Evolutionary conservation across 1,284 basidiomycete species (phyloP).

Genomic region (Malassezia dermatis): DNA sequence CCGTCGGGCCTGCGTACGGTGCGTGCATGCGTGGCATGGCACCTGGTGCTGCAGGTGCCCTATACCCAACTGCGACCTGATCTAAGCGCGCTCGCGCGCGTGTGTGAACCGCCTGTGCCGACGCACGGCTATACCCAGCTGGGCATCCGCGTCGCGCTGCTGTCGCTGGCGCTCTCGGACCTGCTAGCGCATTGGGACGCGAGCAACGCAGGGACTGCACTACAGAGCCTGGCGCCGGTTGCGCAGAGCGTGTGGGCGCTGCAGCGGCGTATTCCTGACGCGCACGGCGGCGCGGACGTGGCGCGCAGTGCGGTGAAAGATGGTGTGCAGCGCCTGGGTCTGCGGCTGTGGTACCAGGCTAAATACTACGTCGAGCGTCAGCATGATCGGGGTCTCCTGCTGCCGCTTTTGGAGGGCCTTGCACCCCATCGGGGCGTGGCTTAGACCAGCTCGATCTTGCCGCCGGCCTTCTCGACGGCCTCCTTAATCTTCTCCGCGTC

Average conservation of each 20-base stretch:
- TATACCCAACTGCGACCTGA: neutral
- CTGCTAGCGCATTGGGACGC: neutral
- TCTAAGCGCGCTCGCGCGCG: neutral
- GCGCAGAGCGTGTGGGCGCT: neutral
- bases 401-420: slow-evolving; percentile 4
- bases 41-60: neutral
- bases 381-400: neutral
- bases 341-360: slow-evolving; percentile 17
- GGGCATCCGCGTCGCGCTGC: neutral
- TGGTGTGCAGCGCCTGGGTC: slow-evolving; percentile 13
- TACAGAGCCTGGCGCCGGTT: neutral
- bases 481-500: slow-evolving; percentile 94
- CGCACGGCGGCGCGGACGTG: neutral
- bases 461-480: slow-evolving; percentile 78
- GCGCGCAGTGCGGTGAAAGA: slow-evolving; percentile 3
- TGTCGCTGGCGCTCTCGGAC: neutral
- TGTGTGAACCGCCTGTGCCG: neutral
- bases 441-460: slow-evolving; percentile 58
- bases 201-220: neutral
- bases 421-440: neutral
- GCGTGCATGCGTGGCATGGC: neutral
- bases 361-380: slow-evolving; percentile 1
- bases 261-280: slow-evolving; percentile 1
- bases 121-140: neutral
- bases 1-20: neutral